These are phyloP conservation scores for Pestalotiopsis sp. DNA, from an alignment of 2,329 filamentous ascomycete genomes.

Conservation along the genomic window DNA sequence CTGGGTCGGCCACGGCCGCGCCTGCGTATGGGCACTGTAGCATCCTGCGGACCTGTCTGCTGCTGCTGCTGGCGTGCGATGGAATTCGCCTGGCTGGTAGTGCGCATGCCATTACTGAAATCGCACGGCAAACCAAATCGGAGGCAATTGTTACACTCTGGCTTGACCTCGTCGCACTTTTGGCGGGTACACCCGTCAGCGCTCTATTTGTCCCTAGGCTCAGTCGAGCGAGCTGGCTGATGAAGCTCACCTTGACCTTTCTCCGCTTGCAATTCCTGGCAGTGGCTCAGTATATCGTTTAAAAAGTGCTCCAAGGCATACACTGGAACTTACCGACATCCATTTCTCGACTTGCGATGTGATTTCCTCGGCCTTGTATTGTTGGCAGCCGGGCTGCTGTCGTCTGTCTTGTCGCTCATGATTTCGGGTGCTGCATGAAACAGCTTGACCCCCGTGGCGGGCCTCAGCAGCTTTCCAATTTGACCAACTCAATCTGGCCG, in stretches of 20 bases:
- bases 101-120: slow-evolving; percentile 16
- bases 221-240: neutral
- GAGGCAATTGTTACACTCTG: slow-evolving; percentile 32
- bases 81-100: neutral
- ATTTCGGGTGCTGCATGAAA: neutral
- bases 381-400: slow-evolving; percentile 10
- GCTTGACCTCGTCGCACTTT: slow-evolving; percentile 34
- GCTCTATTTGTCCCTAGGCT: neutral
- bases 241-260: slow-evolving; percentile 30
- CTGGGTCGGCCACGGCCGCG: slow-evolving; percentile 27
- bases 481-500: neutral
- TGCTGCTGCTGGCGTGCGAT: neutral
- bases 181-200: neutral
- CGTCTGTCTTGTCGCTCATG: neutral
- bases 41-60: neutral
- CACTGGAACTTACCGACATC: slow-evolving; percentile 20
- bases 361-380: slow-evolving; percentile 28
- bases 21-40: slow-evolving; percentile 20
- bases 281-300: neutral
- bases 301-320: neutral
- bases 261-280: slow-evolving; percentile 29
- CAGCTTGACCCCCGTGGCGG: neutral
- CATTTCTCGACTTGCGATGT: slow-evolving; percentile 29
- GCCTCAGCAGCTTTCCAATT: neutral
- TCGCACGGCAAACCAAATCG: slow-evolving; percentile 32